phyloP scores from a whole-genome alignment of 768 basidiomycete genomes.

The Pulveroboletus sp. region DNA sequence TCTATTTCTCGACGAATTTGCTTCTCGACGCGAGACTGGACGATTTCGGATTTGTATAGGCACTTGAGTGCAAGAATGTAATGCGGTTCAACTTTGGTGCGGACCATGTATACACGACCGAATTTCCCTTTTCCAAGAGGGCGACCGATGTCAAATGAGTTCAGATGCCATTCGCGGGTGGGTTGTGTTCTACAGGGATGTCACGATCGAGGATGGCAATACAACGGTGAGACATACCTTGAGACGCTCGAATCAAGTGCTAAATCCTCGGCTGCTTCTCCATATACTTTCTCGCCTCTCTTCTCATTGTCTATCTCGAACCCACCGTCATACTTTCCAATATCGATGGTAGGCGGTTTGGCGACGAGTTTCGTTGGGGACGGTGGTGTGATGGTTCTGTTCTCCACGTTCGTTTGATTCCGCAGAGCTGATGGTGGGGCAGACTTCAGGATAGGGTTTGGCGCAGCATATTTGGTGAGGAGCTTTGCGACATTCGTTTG shows the following conservation, averaged over 20 bases:
- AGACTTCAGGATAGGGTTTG: slow-evolving; percentile 40
- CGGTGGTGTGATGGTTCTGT: slow-evolving; percentile 25
- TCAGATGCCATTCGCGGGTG: slow-evolving; percentile 80
- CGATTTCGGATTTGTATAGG: slow-evolving; percentile 93
- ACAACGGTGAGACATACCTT: slow-evolving; percentile 39
- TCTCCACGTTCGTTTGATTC: slow-evolving; percentile 31
- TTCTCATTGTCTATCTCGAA: slow-evolving; percentile 87
- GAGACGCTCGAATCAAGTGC: slow-evolving; percentile 82
- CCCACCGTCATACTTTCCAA: slow-evolving; percentile 94
- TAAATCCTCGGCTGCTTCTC: slow-evolving; percentile 74
- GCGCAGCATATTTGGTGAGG: slow-evolving; percentile 68
- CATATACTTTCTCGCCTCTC: slow-evolving; percentile 66
- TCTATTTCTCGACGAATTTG: slow-evolving; percentile 97
- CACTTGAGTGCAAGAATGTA: slow-evolving; percentile 97
- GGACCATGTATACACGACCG: slow-evolving; percentile 97
- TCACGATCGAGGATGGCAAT: background rate
- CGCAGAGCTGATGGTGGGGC: slow-evolving; percentile 40
- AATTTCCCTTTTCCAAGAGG: slow-evolving; percentile 99
- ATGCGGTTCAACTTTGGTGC: slow-evolving; percentile 80
- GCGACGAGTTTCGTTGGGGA: slow-evolving; percentile 17
- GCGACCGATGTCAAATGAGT: slow-evolving; percentile 89
- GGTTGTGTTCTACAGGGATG: slow-evolving; percentile 50
- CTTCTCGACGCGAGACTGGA: slow-evolving; percentile 88
- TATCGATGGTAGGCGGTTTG: slow-evolving; percentile 47
- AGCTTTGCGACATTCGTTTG: slow-evolving; percentile 65